Conservation (phyloP, 2,329 filamentous ascomycete genomes). For the Stagonosporopsis vannaccii region DNA sequence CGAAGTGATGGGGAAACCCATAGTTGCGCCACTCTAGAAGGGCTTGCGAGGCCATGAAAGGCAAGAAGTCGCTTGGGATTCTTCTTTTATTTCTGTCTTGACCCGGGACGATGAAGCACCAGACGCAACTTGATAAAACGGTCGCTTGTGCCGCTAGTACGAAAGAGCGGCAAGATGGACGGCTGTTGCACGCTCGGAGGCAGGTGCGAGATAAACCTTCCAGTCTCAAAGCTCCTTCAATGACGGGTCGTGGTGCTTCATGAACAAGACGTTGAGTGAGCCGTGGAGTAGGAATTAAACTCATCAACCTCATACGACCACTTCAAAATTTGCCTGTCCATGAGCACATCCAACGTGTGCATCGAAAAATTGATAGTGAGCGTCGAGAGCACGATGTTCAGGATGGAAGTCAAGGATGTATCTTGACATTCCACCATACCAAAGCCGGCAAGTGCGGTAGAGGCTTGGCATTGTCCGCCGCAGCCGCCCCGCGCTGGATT, state of each 20-base stretch:
- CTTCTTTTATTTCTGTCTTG: not conserved
- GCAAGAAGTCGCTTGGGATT: not conserved
- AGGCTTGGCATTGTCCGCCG: slow-evolving; percentile 4
- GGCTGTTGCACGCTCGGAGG: too few species aligned
- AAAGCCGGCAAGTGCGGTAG: not conserved
- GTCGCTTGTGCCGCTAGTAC: not conserved
- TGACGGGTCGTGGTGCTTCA: too few species aligned
- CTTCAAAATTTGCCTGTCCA: not conserved
- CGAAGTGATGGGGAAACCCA: not conserved
- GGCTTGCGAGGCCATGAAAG: not conserved
- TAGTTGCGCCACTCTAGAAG: not conserved
- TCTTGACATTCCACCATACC: not conserved
- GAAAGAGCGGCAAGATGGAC: too few species aligned
- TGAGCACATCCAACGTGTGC: not conserved
- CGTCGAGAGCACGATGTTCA: not conserved
- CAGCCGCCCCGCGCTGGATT: slow-evolving; percentile 16
- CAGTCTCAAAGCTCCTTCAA: too few species aligned
- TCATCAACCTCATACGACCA: not conserved
- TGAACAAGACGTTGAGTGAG: too few species aligned
- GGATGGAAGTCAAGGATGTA: too few species aligned
- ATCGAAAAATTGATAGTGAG: not conserved
- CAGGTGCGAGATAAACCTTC: too few species aligned
- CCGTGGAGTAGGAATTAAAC: too few species aligned
- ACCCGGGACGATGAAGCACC: not conserved
- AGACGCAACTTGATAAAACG: not conserved